Percentiles rank a stretch among this genome's conserved stretches.
phyloP scores from a whole-genome alignment of 805 yeast species.

The Candida germanica region DNA sequence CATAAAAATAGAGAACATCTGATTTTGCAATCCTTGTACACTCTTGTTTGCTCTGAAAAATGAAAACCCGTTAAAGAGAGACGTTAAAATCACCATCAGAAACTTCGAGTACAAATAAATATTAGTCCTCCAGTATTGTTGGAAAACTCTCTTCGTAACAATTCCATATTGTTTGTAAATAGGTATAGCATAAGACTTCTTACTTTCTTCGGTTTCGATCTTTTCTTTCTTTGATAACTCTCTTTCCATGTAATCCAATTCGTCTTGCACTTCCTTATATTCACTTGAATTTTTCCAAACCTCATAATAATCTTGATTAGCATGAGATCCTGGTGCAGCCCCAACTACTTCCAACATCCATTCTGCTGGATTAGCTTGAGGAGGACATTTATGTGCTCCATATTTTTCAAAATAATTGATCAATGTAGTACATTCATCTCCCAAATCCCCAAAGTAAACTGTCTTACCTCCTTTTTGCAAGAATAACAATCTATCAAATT shows the following conservation, averaged over 20 bases:
- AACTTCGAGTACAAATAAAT: conserved; percentile 61
- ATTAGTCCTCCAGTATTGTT: conserved; percentile 54
- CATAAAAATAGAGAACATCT: conserved; percentile 50
- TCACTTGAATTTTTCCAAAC: conserved; percentile 76
- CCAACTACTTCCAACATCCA: conserved; percentile 90
- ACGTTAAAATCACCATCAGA: conserved; percentile 50
- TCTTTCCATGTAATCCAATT: conserved; percentile 60
- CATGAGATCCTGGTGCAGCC: conserved; percentile 78
- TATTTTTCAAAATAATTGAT: conserved; percentile 65
- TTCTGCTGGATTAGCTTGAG: conserved; percentile 49
- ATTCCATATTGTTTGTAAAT: conserved; percentile 30
- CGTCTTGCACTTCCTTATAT: conserved; percentile 53
- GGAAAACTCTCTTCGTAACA: conserved; percentile 24
- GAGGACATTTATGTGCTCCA: conserved; percentile 53
- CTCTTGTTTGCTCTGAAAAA: conserved; percentile 63
- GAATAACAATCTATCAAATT: conserved; percentile 70
- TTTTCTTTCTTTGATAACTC: conserved; percentile 34
- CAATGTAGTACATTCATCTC: conserved; percentile 56
- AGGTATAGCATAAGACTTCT: conserved; percentile 28
- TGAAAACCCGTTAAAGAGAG: conserved; percentile 69
- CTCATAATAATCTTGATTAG: conserved; percentile 67
- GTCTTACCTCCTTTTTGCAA: conserved; percentile 75
- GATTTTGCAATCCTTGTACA: conserved; percentile 64
- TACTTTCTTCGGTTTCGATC: conserved; percentile 25
- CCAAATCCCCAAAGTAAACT: conserved; percentile 80